Evolutionary conservation across 805 yeast species (phyloP).

Genomic region (Starmerella sp.): DNA sequence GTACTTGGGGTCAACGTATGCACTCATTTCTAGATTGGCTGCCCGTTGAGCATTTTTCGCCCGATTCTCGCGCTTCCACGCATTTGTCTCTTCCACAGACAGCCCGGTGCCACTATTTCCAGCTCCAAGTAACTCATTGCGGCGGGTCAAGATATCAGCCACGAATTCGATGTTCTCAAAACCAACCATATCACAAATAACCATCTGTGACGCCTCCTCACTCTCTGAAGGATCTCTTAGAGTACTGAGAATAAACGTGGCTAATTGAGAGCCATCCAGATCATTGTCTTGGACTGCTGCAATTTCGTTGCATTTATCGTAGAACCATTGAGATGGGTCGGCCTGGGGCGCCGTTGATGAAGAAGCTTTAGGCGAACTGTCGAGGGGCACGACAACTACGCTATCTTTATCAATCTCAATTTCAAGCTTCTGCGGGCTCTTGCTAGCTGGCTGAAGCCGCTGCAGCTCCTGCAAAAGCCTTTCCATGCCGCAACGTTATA

Average conservation of each 20-base stretch:
- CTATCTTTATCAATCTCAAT: constrained; percentile 20
- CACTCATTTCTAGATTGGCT: constrained; percentile 24
- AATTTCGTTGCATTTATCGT: constrained; percentile 2
- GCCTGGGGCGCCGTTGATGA: neutral
- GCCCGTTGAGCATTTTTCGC: constrained; percentile 15
- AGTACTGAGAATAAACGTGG: constrained; percentile 1
- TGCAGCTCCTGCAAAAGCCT: constrained; percentile 10
- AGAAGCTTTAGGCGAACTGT: neutral
- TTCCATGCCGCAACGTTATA: constrained; percentile 5
- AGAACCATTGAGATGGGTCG: constrained; percentile 10
- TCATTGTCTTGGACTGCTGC: constrained; percentile 7
- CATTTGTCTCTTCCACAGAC: constrained; percentile 14
- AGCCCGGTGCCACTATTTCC: constrained; percentile 17
- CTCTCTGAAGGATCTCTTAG: constrained; percentile 28
- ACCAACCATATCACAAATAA: constrained; percentile 70
- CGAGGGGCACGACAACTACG: constrained; percentile 2
- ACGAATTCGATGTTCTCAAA: constrained; percentile 77
- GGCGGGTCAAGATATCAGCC: constrained; percentile 43
- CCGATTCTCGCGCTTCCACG: constrained; percentile 16
- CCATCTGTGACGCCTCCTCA: constrained; percentile 54
- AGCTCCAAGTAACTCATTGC: constrained; percentile 7
- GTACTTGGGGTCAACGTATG: constrained; percentile 39
- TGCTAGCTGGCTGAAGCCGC: neutral
- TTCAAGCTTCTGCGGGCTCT: neutral
- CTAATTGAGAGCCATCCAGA: constrained; percentile 12